Evolutionary conservation across 2,329 filamentous ascomycete species (phyloP).

Genomic region (Ceratocystis destructans): DNA sequence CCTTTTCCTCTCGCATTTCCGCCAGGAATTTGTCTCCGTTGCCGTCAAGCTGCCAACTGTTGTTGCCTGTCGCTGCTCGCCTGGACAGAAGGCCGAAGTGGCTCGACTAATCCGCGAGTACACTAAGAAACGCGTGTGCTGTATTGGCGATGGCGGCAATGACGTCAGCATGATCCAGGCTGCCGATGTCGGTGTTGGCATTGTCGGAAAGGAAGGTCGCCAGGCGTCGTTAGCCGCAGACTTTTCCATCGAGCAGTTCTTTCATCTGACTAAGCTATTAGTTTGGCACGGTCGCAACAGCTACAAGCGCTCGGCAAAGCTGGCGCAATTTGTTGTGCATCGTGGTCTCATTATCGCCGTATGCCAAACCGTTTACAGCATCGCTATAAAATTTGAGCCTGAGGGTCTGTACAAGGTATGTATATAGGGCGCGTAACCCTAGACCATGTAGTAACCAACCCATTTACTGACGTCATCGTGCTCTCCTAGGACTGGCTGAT

Average conservation of each 20-base stretch:
- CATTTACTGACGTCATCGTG: constrained; percentile 21
- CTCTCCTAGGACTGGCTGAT: constrained; percentile 66
- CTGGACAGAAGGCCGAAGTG: constrained; percentile 91
- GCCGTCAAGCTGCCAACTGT: constrained; percentile 83
- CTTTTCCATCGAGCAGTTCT: constrained; percentile 92
- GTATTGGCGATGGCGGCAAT: constrained; percentile 95
- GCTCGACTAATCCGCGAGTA: constrained; percentile 78
- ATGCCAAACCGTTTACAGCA: constrained; percentile 94
- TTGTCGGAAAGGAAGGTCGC: constrained; percentile 92
- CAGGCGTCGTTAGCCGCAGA: constrained; percentile 92
- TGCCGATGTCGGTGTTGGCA: constrained; percentile 92
- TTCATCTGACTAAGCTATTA: constrained; percentile 87
- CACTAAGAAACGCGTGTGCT: constrained; percentile 91
- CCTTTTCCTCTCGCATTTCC: constrained; percentile 70
- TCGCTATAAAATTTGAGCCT: constrained; percentile 82
- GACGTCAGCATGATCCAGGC: constrained; percentile 99
- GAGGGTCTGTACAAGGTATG: constrained; percentile 72
- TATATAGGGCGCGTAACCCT: constrained; percentile 12
- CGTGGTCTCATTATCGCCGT: constrained; percentile 89
- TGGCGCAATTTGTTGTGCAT: constrained; percentile 96
- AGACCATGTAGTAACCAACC: background rate
- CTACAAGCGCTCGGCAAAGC: constrained; percentile 89
- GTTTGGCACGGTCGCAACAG: constrained; percentile 97
- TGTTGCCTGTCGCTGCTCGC: constrained; percentile 90
- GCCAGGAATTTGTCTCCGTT: constrained; percentile 71